Percentiles rank a stretch among this genome's conserved stretches.
Evolutionary conservation across 306 rosid genomes (phyloP).

Genomic region (Prosopis cineraria): DNA sequence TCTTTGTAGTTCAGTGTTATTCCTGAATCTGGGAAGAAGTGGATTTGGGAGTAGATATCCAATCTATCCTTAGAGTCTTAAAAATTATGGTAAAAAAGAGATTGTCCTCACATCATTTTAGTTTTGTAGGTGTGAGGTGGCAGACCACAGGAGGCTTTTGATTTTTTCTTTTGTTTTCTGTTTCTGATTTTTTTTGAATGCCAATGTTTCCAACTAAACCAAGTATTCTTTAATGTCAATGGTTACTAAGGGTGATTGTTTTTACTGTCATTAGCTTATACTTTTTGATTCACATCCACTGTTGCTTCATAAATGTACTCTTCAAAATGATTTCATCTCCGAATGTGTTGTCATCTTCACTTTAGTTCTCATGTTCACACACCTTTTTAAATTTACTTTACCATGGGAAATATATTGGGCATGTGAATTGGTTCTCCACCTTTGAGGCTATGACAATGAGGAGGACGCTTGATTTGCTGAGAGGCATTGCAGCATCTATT

Average conservation of each 20-base stretch:
- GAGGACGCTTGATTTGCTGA: background rate
- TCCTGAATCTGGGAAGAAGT: background rate
- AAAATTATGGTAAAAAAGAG: background rate
- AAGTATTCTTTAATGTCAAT: background rate
- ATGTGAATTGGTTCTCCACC: background rate
- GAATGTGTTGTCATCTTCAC: background rate
- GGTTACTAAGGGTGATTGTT: background rate
- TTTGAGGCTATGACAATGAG: background rate
- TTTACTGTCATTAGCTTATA: background rate
- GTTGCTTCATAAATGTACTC: constrained; percentile 1
- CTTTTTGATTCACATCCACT: constrained; percentile 23
- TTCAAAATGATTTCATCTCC: background rate
- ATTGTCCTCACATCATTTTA: background rate
- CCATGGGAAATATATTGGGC: background rate
- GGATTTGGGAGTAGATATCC: background rate
- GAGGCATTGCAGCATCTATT: background rate
- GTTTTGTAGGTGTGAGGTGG: background rate
- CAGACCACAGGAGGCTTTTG: constrained; percentile 8
- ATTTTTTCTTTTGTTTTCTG: background rate
- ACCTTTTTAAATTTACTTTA: background rate
- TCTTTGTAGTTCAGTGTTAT: background rate
- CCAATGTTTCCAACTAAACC: constrained; percentile 5
- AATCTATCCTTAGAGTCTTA: background rate
- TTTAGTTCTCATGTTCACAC: background rate
- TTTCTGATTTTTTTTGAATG: background rate